Base-by-base conservation (phyloP, 2,329 filamentous ascomycete genomes). In the Zasmidium citrigriseum region DNA sequence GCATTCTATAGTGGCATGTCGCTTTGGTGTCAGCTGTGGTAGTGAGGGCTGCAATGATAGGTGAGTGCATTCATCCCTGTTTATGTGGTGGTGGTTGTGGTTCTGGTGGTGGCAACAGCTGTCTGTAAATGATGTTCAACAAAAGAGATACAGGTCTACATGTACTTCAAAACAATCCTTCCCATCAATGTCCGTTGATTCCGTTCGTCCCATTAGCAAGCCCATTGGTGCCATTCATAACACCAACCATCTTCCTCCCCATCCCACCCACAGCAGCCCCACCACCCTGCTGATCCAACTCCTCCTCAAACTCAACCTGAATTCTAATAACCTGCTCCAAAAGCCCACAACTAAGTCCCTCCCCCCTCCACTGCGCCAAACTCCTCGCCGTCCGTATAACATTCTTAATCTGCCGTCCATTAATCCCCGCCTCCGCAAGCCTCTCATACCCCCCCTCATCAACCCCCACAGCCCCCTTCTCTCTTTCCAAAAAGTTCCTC, bases 341-440 rank as follows among this genome's bases (percentile, higher is more conserved):
- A 34, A 64, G 65, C 49, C 34, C 48, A 24, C 52, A 49, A 60
- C 68, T 61, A 46, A 70, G 46, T 55, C 60, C 56, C 54, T 62
- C 55, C 2, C 59, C 63, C 23, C 63, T 55, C 45, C 63, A 67
- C 53, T 66, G 59, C 22, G 68, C 67, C 29, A 71, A 52, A 45
- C 58, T 60, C 60, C 64, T 68, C 22, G 67, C 67, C 23, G 66
- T 70, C 2, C 65, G 55, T 38, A 69, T 65, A 29, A 67, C 67
- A 52, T 71, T 71, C 62, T 70, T 70, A 55, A 71, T 69, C 61
- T 71, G 67, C 18, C 69, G 48, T 2, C 67, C 69, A 52, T 71
- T 70, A 52, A 71, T 64, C 21, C 65, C 49, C 3, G 64, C 64
- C 50, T 60, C 20, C 12, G 67, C 66, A 11, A 70, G 63, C 27